Base-by-base conservation (phyloP, 495 filamentous ascomycete genomes). In the Pyrenopolyporus hunteri region DNA sequence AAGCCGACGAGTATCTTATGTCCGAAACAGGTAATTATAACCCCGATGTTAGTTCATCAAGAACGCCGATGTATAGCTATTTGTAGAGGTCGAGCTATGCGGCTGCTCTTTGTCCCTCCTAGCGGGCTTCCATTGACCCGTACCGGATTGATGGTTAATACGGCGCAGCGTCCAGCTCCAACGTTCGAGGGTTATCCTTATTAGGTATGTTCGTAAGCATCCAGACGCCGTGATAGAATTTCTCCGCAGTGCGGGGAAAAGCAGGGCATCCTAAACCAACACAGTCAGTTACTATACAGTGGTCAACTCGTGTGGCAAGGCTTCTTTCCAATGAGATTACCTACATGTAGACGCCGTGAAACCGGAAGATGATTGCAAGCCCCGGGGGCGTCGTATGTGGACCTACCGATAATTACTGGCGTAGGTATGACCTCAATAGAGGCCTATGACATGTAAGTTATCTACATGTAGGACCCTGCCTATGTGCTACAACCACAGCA, bases 181-280 rank as follows among this genome's bases (percentile, higher is more conserved):
- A 29, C 37, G 33, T 28, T 44, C 37, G 28, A 20, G 54, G 40
- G 11, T n/a, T 28, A 9, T 19, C 43, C 23, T 46, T 22, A 14
- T 39, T 36, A 7, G 17, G 19, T 42, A 11, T 7, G 16, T 29
- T 53, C 40, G 32, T 44, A 53, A 46, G 40, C 33, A 56, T 50
- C 49, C 40, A 48, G 17, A 46, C 20, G 16, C 23, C 45, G 42
- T 20, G 31, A 57, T 29, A 51, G 4, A 17, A 39, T 45, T 57
- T 33, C 57, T 53, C 63, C 63, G 43, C 57, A 66, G 40, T 66
- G 63, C 57, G 63, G 63, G 63, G 63, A 40, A 61, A 14, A 14
- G 25, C 28, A 37, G 32, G 45, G n/a, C 23, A 13, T 37, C 10
- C 9, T n/a, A 22, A 44, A 25, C 61, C 59, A 64, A 64, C 45